Base-by-base conservation (phyloP, 805 yeast species). In the Cyberlindnera saturnus region DNA sequence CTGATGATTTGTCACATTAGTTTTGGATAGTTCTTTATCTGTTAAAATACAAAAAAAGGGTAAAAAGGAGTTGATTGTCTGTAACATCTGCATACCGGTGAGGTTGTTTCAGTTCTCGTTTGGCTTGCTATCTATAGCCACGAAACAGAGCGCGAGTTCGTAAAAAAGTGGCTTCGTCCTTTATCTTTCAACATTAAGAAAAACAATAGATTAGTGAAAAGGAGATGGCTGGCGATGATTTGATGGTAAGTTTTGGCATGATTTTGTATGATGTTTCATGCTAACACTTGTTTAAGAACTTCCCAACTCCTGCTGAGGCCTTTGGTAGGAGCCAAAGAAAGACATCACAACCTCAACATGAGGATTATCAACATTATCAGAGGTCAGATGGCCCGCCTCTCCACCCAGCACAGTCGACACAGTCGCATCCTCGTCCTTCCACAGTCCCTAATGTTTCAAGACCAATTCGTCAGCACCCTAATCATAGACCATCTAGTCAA, bases 141-240 rank as follows among this genome's bases (percentile, higher is more conserved):
- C 11, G 28, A 23, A 23, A 23, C 28, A 2, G 28, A 23, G 28
- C 28, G 28, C 28, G 28, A 8, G 23, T 19, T 23, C 28, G 28
- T 23, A 23, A 23, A 23, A 23, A 23, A 23, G 28, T 23, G 28
- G 28, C 28, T 23, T 23, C 28, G 10, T 23, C 28, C 28, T 23
- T 23, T 23, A 23, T 23, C 28, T 23, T 10, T 23, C 28, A 23
- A 23, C 28, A 8, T 23, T 3, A 6, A 23, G 28, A 23, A 23
- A 23, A 23, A 23, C 28, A 23, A 23, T 23, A 23, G 28, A 23
- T 6, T 3, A 23, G 28, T 23, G 11, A 23, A 11, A 23, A 23
- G 74, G 88, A 10, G 48, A 56, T 56, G 61, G 59, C 50, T n/a
- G 57, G 53, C 3, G 62, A 58, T 46, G 62, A 58, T 19, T 44